phyloP scores from a whole-genome alignment of 192 early-diverging fungal species.

The Rhizophagus clarus region DNA sequence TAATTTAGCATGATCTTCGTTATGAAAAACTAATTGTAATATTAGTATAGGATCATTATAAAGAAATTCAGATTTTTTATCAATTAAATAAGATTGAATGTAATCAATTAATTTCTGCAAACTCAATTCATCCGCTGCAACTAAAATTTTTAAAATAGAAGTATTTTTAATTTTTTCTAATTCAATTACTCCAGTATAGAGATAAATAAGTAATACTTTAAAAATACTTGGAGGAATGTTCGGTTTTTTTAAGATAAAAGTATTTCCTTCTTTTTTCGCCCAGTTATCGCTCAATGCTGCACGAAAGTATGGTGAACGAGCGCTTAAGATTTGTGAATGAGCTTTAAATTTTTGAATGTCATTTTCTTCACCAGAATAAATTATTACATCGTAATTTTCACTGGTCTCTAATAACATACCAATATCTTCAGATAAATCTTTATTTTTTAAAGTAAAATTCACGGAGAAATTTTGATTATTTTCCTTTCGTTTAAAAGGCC shows the following conservation, averaged over 20 bases:
- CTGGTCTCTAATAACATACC: background rate
- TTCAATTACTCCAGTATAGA: slow-evolving; percentile 16
- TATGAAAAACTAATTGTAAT: background rate
- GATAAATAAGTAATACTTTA: background rate
- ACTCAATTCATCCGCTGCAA: background rate
- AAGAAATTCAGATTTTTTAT: background rate
- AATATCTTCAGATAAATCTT: slow-evolving; percentile 4
- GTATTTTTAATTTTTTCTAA: background rate
- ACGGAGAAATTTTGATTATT: too few relatives aligned
- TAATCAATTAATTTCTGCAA: slow-evolving; percentile 2
- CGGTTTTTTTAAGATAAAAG: too few relatives aligned
- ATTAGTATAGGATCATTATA: background rate
- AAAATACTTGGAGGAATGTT: slow-evolving; percentile 8
- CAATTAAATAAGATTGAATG: slow-evolving; percentile 15
- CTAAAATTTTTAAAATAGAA: background rate
- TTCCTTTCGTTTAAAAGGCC: too few relatives aligned
- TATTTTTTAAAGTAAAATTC: too few relatives aligned
- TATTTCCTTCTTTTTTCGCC: background rate
- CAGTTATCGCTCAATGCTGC: background rate
- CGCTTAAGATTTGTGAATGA: slow-evolving; percentile 12
- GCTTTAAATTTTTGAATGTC: slow-evolving; percentile 1
- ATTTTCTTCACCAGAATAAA: background rate
- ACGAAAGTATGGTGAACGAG: slow-evolving; percentile 3
- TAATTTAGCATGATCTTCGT: background rate
- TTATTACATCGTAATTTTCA: slow-evolving; percentile 20